Base-by-base conservation (phyloP, 768 basidiomycete species). In the Russula compacta region DNA sequence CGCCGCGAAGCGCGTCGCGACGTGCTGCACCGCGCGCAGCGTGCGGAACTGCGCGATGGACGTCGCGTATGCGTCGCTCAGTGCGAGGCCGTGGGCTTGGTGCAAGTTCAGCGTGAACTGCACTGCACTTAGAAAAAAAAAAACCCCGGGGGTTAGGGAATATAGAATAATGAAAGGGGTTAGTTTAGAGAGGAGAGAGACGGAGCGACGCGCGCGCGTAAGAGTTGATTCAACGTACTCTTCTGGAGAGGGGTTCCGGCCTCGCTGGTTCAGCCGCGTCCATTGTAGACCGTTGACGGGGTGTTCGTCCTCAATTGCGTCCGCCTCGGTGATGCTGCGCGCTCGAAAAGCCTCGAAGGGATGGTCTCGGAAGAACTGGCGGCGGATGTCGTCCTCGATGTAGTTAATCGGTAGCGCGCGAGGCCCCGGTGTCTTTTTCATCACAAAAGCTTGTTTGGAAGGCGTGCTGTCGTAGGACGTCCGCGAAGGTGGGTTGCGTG, bases 341-440 rank as follows among this genome's bases (percentile, higher is more conserved):
- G 92, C 84, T 46, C 95, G 79, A 73, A 95, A 89, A 2, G 92
- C 87, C 75, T 99, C 95, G 69, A 97, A 97, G 7, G 97, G 94
- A 71, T 97, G 95, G 76, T 99, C 97, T 44, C 79, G 78, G 77
- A 95, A 98, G 79, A 99, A 98, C 71, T 91, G 90, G 57, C 83
- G 79, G 39, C 97, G 84, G 60, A 98, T 76, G 63, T 81, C 78
- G 72, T 99, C 97, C 70, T 95, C 92, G 43, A 88, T 60, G 70
- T 94, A 97, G 56, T 78, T 77, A 53, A 98, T 80, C 11, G 81
- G 79, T 50, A 81, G 62, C 0, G 88, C 86, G 32, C 65, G 64
- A 4, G 67, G 57, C 6, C 49, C 62, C 15, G 58, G 53, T 7
- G 58, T 46, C 19, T 35, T 40, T 58, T 64, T 66, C 5, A 24